Conservation (phyloP, 805 yeast species). For the Sugiyamaella valdiviana region DNA sequence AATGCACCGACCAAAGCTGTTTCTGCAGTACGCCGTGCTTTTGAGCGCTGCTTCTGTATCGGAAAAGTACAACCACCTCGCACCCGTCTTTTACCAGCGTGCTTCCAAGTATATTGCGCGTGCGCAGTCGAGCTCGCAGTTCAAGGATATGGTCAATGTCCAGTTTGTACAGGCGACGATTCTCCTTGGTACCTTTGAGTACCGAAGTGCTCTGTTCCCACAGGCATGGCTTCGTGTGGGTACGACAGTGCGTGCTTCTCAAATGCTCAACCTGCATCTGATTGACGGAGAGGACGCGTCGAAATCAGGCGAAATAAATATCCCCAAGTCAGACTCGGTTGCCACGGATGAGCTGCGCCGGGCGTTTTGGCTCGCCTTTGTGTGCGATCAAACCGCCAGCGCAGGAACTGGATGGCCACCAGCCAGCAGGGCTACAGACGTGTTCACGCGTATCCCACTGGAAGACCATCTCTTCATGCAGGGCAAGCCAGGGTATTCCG, state of each 20-base stretch:
- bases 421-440: conserved; percentile 15
- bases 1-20: conserved; percentile 18
- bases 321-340: conserved; percentile 9
- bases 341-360: conserved; percentile 28
- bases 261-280: conserved; percentile 23
- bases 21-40: conserved; percentile 29
- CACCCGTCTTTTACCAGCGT: conserved; percentile 20
- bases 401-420: conserved; percentile 28
- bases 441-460: conserved; percentile 24
- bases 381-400: conserved; percentile 23
- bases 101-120: conserved; percentile 24
- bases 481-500: conserved; percentile 11
- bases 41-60: conserved; percentile 25
- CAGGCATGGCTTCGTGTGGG: conserved; percentile 32
- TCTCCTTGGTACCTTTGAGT: conserved; percentile 23
- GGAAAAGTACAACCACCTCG: conserved; percentile 14
- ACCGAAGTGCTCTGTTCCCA: conserved; percentile 22
- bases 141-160: conserved; percentile 16
- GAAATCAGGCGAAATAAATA: neutral
- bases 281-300: conserved; percentile 18
- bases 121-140: conserved; percentile 15
- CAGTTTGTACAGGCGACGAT: conserved; percentile 26
- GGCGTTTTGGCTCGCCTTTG: conserved; percentile 26
- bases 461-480: conserved; percentile 20
- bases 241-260: conserved; percentile 22